A percentile compares a stretch with the other conserved stretches of the same genome.
Conservation (phyloP, 192 early-diverging fungal genomes). For the Coemansia sp. region DNA sequence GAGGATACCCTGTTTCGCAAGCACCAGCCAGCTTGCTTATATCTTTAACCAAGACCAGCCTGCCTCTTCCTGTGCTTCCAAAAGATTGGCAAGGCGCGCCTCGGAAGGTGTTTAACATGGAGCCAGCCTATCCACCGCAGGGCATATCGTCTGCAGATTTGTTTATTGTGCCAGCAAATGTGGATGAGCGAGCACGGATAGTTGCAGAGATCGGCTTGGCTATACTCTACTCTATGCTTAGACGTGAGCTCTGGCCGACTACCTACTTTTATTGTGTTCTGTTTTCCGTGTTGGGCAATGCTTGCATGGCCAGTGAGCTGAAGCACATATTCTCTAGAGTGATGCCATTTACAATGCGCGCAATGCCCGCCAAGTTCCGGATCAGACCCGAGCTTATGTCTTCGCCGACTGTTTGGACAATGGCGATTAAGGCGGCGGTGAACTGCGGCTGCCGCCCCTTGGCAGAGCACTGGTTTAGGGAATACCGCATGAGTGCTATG, state of each 20-base stretch:
- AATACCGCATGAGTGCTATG: slow-evolving; percentile 55
- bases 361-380: slow-evolving; percentile 24
- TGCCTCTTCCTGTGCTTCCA: slow-evolving; percentile 31
- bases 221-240: slow-evolving; percentile 39
- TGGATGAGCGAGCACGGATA: slow-evolving; percentile 12
- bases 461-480: slow-evolving; percentile 43
- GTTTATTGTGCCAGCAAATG: slow-evolving; percentile 16
- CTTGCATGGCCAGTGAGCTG: slow-evolving; percentile 17
- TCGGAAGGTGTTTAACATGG: slow-evolving; percentile 14
- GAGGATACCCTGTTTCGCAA: slow-evolving; percentile 24
- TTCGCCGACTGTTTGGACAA: slow-evolving; percentile 32
- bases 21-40: slow-evolving; percentile 22
- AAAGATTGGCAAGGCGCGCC: slow-evolving; percentile 9
- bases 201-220: slow-evolving; percentile 39
- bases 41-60: slow-evolving; percentile 3
- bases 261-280: slow-evolving; percentile 33
- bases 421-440: slow-evolving; percentile 30
- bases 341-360: slow-evolving; percentile 24
- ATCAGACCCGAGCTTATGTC: slow-evolving; percentile 26
- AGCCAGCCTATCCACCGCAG: slow-evolving; percentile 37
- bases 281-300: slow-evolving; percentile 19
- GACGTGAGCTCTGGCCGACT: slow-evolving; percentile 22
- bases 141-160: slow-evolving; percentile 17
- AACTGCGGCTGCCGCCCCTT: slow-evolving; percentile 19
- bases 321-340: slow-evolving; percentile 36